Evolutionary conservation across 1,284 basidiomycete species (phyloP), one percentile per base, ranked within the genome.

Genomic region (Cutaneotrichosporon sp.): DNA sequence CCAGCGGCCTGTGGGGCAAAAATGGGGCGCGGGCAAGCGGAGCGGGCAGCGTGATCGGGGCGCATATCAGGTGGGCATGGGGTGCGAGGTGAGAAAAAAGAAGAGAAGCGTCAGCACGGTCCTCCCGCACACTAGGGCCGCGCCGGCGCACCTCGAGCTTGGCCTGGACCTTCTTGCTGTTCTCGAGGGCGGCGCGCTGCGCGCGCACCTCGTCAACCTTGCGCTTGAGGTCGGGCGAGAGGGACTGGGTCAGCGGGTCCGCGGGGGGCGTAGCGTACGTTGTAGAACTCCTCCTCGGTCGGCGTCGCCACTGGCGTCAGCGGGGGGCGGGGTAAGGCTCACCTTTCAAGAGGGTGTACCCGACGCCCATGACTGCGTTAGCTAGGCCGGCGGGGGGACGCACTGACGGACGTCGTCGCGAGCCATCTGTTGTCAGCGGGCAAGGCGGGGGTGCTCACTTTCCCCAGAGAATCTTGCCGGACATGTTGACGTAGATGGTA

Each of bases 261-360:
- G 11, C 2, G 2, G 2, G 14, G 6, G 25, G n/a, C n/a, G 6
- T n/a, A 11, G 18, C 72, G 52, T 50, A 75, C 76, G 43, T 74
- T 67, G 67, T 79, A 79, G 36, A 77, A 71, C 58, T 79, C 70
- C 55, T 79, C 67, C 53, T 78, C 77, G 22, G 65, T 70, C 16
- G 78, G 78, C 27, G 74, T 75, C 14, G 72, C 70, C 20, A 65
- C 72, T 72, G 55, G 24, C 24, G 56, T 56, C 51, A 58, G 57
- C 22, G 5, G 1, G 10, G 33, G 6, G 1, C 3, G 24, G 25
- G 16, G 6, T 4, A 8, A 10, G 11, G 59, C n/a, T 49, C 33
- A 63, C 65, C 45, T 3, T 33, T 45, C 49, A 68, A 50, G 4
- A 67, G 38, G 1, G 27, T 46, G 56, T 67, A 67, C 2, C 62